Conservation (phyloP, 2,329 filamentous ascomycete species). For the Neoscytalidium dimidiatum region DNA sequence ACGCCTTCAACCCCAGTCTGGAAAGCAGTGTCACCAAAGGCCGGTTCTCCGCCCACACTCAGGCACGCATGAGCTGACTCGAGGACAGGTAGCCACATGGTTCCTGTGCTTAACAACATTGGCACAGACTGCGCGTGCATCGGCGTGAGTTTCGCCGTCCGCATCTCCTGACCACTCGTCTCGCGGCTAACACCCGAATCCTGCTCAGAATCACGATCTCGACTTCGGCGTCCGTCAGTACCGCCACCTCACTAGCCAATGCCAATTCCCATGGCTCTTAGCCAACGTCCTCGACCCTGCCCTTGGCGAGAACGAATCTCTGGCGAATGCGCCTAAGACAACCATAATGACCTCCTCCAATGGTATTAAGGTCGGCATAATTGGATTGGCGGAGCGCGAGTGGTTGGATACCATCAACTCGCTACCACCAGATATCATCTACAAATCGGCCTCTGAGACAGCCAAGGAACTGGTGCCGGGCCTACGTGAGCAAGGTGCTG, state of each 20-base stretch:
- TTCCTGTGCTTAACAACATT: constrained; percentile 76
- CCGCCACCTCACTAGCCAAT: constrained; percentile 69
- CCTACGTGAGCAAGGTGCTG: constrained; percentile 74
- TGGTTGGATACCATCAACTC: constrained; percentile 89
- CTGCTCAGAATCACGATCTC: constrained; percentile 77
- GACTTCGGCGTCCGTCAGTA: constrained; percentile 89
- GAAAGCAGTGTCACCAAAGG: constrained; percentile 90
- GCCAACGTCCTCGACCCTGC: constrained; percentile 86
- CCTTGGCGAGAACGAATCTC: constrained; percentile 70
- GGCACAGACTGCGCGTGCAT: constrained; percentile 80
- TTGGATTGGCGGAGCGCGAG: constrained; percentile 83
- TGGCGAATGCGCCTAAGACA: constrained; percentile 75
- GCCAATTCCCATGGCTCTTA: constrained; percentile 85
- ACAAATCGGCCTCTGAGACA: constrained; percentile 74
- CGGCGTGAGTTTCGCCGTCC: constrained; percentile 59
- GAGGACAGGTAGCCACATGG: constrained; percentile 73
- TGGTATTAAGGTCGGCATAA: constrained; percentile 81
- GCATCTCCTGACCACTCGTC: background rate
- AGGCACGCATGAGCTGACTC: background rate
- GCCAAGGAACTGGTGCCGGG: constrained; percentile 74
- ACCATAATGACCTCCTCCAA: constrained; percentile 78
- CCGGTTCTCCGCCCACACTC: constrained; percentile 28
- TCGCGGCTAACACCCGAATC: background rate
- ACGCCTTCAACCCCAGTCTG: constrained; percentile 88
- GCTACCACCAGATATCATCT: constrained; percentile 78